A percentile compares a stretch with the other conserved stretches of the same genome.
Evolutionary conservation across 352 stramenopile species (phyloP).

Genomic region (Phytophthora colocasiae): DNA sequence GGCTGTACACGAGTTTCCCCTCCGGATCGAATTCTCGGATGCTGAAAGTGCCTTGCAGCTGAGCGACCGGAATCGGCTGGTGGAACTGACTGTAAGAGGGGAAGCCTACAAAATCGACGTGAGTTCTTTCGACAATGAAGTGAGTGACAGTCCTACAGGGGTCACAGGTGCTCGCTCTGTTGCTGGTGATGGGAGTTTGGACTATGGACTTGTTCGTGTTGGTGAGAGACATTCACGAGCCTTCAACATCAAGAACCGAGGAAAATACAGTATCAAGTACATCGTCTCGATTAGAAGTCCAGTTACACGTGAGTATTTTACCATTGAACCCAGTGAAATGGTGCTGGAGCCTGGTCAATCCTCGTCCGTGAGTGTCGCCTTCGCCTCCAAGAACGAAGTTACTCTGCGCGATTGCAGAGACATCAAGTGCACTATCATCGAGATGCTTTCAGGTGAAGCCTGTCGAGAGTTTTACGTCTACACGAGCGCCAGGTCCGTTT

Average conservation of each 20-base stretch:
- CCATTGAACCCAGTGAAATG: slow-evolving; percentile 80
- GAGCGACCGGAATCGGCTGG: slow-evolving; percentile 40
- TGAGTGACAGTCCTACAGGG: slow-evolving; percentile 10
- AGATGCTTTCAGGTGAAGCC: slow-evolving; percentile 91
- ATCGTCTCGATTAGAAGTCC: slow-evolving; percentile 65
- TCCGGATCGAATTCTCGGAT: slow-evolving; percentile 89
- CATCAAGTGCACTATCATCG: slow-evolving; percentile 93
- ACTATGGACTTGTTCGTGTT: slow-evolving; percentile 94
- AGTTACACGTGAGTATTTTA: slow-evolving; percentile 74
- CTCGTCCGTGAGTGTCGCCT: slow-evolving; percentile 78
- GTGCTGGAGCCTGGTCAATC: slow-evolving; percentile 77
- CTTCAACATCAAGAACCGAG: slow-evolving; percentile 91
- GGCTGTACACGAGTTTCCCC: slow-evolving; percentile 59
- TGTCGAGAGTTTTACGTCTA: slow-evolving; percentile 91
- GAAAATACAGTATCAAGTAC: slow-evolving; percentile 95
- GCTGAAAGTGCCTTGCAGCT: slow-evolving; percentile 65
- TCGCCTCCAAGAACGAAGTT: slow-evolving; percentile 83
- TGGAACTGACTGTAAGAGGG: slow-evolving; percentile 60
- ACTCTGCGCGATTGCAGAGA: slow-evolving; percentile 92
- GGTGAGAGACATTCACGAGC: slow-evolving; percentile 80
- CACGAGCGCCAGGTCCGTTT: slow-evolving; percentile 80
- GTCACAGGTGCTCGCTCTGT: background rate
- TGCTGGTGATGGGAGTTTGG: slow-evolving; percentile 70
- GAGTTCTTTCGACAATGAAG: slow-evolving; percentile 73
- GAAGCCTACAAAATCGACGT: slow-evolving; percentile 94